phyloP scores from a whole-genome alignment of 768 basidiomycete species.

The Phanerodontia chrysosporium region DNA sequence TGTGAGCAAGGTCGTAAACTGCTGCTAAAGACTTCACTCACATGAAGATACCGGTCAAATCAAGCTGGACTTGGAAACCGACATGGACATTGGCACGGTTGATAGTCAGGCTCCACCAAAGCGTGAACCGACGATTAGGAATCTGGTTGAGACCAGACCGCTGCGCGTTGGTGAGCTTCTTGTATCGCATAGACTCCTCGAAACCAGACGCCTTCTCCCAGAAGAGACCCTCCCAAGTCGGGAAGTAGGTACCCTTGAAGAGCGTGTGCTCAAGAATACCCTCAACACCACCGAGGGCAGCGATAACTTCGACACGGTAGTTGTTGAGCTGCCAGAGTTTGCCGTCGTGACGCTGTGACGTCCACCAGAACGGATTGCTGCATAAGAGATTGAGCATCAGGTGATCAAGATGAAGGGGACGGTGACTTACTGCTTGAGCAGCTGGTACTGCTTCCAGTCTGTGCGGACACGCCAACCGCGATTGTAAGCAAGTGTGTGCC shows the following conservation, averaged over 20 bases:
- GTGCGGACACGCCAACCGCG: conserved; percentile 98
- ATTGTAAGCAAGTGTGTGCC: conserved; percentile 95
- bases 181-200: conserved; percentile 94
- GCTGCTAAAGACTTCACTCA: conserved; percentile 23
- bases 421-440: conserved; percentile 74
- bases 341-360: conserved; percentile 92
- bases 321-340: conserved; percentile 98
- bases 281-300: conserved; percentile 95
- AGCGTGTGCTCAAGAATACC: conserved; percentile 95
- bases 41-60: conserved; percentile 97
- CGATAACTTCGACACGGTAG: conserved; percentile 97
- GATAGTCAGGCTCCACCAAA: conserved; percentile 99
- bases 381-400: conserved; percentile 6
- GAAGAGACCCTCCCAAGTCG: conserved; percentile 97
- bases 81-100: conserved; percentile 99
- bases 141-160: conserved; percentile 97
- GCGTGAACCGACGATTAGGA: conserved; percentile 96
- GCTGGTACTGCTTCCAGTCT: conserved; percentile 97
- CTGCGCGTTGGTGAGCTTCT: conserved; percentile 97
- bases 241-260: conserved; percentile 98
- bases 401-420: background rate
- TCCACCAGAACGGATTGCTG: conserved; percentile 99
- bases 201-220: conserved; percentile 99
- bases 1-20: conserved; percentile 10
- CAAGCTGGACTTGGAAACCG: conserved; percentile 99